Evolutionary conservation across 2,329 filamentous ascomycete species (phyloP).

Genomic region (Colletotrichum sublineola): DNA sequence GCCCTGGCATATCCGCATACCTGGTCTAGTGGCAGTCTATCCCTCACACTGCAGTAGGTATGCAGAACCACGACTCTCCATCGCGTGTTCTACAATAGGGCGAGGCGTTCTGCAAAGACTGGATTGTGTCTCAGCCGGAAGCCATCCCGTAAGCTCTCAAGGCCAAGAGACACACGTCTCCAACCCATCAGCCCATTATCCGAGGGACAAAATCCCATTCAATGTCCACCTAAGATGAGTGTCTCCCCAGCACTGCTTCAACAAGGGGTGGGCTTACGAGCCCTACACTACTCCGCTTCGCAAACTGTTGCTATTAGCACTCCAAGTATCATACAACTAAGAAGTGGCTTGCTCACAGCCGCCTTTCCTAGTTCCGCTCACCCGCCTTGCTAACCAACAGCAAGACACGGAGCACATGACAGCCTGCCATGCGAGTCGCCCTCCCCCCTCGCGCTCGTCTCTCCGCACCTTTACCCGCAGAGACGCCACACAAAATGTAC

Average conservation of each 20-base stretch:
- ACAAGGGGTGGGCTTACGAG: not conserved
- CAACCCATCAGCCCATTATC: not conserved
- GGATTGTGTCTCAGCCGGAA: not conserved
- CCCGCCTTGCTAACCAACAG: constrained; percentile 34
- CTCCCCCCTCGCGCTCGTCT: not conserved
- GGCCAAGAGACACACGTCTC: not conserved
- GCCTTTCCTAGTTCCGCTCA: constrained; percentile 17
- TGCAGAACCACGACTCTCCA: constrained; percentile 22
- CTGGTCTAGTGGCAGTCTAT: no score
- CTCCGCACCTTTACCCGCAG: constrained; percentile 21
- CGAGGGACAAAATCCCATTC: not conserved
- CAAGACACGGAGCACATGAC: constrained; percentile 35
- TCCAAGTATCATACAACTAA: constrained; percentile 11
- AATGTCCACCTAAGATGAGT: not conserved
- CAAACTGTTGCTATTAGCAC: constrained; percentile 5
- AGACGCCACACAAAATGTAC: not conserved
- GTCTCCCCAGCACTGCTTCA: not conserved
- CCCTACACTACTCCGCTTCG: not conserved
- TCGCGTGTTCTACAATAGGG: constrained; percentile 22
- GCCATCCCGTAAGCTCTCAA: not conserved
- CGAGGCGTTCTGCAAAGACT: constrained; percentile 4
- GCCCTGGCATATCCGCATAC: not conserved
- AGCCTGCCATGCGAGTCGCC: constrained; percentile 35
- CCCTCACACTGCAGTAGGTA: not conserved
- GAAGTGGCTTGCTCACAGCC: constrained; percentile 11